phyloP scores from a whole-genome alignment of 352 stramenopile species.

The Globisporangium cylindrosporum region DNA sequence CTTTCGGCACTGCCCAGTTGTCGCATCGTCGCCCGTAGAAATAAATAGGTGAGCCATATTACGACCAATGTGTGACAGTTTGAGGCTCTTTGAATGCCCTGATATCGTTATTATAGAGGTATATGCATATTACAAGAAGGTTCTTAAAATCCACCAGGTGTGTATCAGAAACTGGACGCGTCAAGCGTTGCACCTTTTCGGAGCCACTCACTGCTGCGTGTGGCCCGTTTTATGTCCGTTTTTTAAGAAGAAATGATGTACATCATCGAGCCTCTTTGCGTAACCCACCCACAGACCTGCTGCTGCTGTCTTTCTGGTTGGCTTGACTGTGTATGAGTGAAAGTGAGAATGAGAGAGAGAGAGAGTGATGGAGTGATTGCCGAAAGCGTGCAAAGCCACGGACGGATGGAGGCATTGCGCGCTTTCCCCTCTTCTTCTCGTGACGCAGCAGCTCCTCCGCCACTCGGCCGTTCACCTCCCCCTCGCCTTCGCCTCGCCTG shows the following conservation, averaged over 20 bases:
- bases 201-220: neutral
- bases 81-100: neutral
- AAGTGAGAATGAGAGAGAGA: too few species aligned
- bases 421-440: neutral
- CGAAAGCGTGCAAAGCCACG: too few species aligned
- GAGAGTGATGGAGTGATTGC: too few species aligned
- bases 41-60: too few species aligned
- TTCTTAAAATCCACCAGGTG: neutral
- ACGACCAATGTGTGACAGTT: neutral
- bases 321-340: too few species aligned
- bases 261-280: neutral
- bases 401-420: neutral
- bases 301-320: too few species aligned
- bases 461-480: too few species aligned
- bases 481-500: neutral
- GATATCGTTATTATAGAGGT: neutral
- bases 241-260: neutral
- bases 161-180: slow-evolving; percentile 8
- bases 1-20: neutral
- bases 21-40: neutral
- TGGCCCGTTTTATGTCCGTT: neutral
- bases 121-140: neutral
- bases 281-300: neutral
- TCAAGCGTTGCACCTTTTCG: slow-evolving; percentile 2
- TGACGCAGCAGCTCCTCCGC: neutral